Evolutionary conservation across 306 rosid species (phyloP).

Genomic region (Prosopis cineraria): DNA sequence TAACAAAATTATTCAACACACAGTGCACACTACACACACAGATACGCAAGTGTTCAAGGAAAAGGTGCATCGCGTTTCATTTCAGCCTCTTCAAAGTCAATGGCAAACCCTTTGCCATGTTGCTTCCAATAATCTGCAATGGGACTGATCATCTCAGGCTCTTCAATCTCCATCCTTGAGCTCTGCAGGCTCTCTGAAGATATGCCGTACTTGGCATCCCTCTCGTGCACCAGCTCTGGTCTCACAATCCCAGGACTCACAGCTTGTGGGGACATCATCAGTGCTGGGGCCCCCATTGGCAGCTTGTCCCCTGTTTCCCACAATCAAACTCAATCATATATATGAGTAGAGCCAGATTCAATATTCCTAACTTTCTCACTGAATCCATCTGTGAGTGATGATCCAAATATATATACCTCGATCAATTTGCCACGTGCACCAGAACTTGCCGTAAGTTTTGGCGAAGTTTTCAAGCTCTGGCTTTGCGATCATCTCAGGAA

Average conservation of each 20-base stretch:
- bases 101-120: conserved; percentile 60
- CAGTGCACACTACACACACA: not conserved
- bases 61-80: conserved; percentile 60
- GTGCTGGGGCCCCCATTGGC: conserved; percentile 75
- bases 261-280: conserved; percentile 84
- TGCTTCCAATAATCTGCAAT: conserved; percentile 81
- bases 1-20: not conserved
- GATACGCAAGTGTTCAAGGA: conserved; percentile 41
- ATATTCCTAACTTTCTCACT: too few species aligned
- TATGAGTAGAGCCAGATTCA: too few species aligned
- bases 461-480: conserved; percentile 68
- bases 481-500: conserved; percentile 65
- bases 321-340: not conserved
- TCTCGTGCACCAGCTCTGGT: conserved; percentile 50
- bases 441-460: conserved; percentile 79
- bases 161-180: conserved; percentile 65
- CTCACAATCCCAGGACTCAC: conserved; percentile 53
- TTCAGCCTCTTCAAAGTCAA: conserved; percentile 50
- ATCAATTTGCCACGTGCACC: conserved; percentile 95
- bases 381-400: conserved; percentile 17
- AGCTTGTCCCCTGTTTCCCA: conserved; percentile 58
- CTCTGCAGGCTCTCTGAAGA: conserved; percentile 44
- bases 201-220: conserved; percentile 60
- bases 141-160: conserved; percentile 70
- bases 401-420: conserved; percentile 78